These are phyloP conservation scores for Trichophyton benhamiae DNA, from an alignment of 2,329 filamentous ascomycete species.

Conservation along the genomic window DNA sequence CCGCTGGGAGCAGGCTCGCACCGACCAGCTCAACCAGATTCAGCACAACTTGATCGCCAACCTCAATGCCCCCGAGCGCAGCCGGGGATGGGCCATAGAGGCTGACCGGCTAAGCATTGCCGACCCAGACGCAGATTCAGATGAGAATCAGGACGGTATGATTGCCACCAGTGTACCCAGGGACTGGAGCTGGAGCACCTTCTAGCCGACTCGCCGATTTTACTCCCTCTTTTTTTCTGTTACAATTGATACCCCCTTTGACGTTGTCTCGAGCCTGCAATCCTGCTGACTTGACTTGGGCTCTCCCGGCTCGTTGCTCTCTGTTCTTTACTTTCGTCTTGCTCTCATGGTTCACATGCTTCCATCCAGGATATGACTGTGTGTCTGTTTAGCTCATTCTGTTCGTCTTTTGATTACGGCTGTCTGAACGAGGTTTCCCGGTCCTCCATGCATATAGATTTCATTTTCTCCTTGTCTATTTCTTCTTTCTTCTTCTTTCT, in stretches of 20 bases:
- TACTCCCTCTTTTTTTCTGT: not conserved
- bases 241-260: constrained; percentile 7
- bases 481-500: not conserved
- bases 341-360: not conserved
- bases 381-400: not conserved
- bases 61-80: constrained; percentile 15
- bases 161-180: constrained; percentile 44
- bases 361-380: not conserved
- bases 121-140: constrained; percentile 8
- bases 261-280: not conserved
- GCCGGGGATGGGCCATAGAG: constrained; percentile 10
- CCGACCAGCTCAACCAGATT: constrained; percentile 42
- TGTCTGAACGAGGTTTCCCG: constrained; percentile 1
- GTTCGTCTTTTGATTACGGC: not conserved
- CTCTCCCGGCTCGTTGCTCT: not conserved
- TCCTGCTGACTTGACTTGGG: not conserved
- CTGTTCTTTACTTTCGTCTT: not conserved
- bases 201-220: constrained; percentile 29
- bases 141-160: constrained; percentile 30
- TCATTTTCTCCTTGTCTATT: not conserved
- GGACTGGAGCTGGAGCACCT: constrained; percentile 53
- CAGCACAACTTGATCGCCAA: constrained; percentile 25
- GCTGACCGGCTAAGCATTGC: constrained; percentile 12
- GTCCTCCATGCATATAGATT: constrained; percentile 3
- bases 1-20: constrained; percentile 41